A percentile compares a stretch with the other conserved stretches of the same genome.
Conservation (phyloP, 179 eudicot genomes). For the Camellia oleifera region DNA sequence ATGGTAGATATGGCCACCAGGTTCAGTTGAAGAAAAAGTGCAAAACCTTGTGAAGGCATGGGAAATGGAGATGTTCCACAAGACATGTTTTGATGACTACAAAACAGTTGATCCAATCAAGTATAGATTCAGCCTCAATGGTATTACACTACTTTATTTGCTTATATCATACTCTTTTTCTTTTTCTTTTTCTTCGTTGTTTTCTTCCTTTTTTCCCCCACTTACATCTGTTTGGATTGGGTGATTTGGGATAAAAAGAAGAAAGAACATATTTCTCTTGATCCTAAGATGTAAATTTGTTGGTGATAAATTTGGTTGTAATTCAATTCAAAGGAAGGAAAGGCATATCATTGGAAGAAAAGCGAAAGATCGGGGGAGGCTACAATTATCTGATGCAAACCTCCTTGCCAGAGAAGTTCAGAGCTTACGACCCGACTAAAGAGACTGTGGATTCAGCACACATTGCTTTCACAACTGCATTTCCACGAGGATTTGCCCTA, state of each 20-base stretch:
- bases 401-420: conserved; percentile 40
- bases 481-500: conserved; percentile 72
- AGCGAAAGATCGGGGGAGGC: conserved; percentile 34
- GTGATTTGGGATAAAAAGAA: not conserved
- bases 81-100: conserved; percentile 40
- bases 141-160: conserved; percentile 11
- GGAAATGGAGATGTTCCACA: conserved; percentile 79
- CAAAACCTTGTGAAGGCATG: conserved; percentile 70
- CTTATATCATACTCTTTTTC: no score
- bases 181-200: no score
- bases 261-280: not conserved
- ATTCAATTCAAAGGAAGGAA: conserved; percentile 28
- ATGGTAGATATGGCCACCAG: conserved; percentile 53
- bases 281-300: not conserved
- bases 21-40: conserved; percentile 71
- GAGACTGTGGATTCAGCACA: conserved; percentile 53
- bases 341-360: conserved; percentile 22
- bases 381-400: conserved; percentile 46
- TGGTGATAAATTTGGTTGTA: conserved; percentile 4
- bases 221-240: not conserved
- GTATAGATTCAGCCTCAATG: conserved; percentile 37
- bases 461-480: conserved; percentile 36
- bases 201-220: no score
- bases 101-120: conserved; percentile 50
- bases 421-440: conserved; percentile 43